Base-by-base conservation (phyloP, 148 eudicot species). In the Salicornia ramosissima region DNA sequence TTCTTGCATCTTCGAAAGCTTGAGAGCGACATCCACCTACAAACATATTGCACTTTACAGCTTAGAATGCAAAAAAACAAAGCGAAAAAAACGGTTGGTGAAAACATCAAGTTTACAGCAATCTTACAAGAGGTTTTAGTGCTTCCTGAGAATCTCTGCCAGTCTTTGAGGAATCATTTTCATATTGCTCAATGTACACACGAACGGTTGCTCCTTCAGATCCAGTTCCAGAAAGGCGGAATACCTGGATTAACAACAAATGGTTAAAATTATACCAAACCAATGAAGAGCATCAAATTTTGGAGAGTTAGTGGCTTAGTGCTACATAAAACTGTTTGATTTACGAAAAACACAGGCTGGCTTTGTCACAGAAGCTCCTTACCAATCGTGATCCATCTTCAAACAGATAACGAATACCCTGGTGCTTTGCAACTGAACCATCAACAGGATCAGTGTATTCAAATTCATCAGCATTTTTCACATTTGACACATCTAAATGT, bases 171-270 rank as follows among this genome's bases (percentile, higher is more conserved):
- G 96, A 60, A 81, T 90, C 96, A 68, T 85, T 90, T 77, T 80
- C 98, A 63, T 90, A 93, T 76, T 93, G 98, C 71, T 93, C 98
- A 28, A 93, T 90, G 84, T 93, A 90, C 10, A 93, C 81, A 77
- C 98, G 96, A 69, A 90, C 82, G 51, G 98, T 93, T 56, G 98
- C 96, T 40, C 98, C 98, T 75, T 90, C 98, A 56, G 98, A 93
- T 30, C 98, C 96, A 74, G 98, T 93, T 83, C 98, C 98, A 72
- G 98, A 93, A 11, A 93, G 89, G 56, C 96, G 98, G 84, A 93
- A 90, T 45, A 90, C 88, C 96, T 92, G 74, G 15, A 72, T 47
- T 74, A n/a, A n/a, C n/a, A 19, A 42, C 28, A 19, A n/a, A 13
- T 34, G 39, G 5, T 25, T 22, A 34, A 18, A 21, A 1, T n/a